Percentiles rank a stretch among this genome's conserved stretches.
Evolutionary conservation across 495 filamentous ascomycete genomes (phyloP).

Genomic region (Chaetomium cochliodes): DNA sequence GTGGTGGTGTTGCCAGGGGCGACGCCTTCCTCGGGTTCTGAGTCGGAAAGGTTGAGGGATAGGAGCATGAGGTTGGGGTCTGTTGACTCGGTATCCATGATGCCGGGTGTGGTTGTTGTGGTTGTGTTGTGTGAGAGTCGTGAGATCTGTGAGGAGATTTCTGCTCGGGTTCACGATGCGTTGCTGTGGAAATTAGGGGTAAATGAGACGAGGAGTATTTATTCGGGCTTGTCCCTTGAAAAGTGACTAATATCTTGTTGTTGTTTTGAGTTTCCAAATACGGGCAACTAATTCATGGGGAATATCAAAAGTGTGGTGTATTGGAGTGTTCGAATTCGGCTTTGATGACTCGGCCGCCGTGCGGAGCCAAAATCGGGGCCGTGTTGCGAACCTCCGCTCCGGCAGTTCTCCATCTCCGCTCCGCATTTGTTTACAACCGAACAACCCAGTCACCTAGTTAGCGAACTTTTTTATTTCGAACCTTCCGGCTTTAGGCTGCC

Average conservation of each 20-base stretch:
- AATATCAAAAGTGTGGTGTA: too few species aligned
- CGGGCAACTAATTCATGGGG: background rate
- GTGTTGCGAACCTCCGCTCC: constrained; percentile 1
- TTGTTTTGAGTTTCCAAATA: background rate
- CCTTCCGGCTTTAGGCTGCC: too few species aligned
- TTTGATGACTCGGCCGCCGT: background rate
- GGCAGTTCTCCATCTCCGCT: constrained; percentile 7
- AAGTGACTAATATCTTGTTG: too few species aligned
- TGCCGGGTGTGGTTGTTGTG: constrained; percentile 2
- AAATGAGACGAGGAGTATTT: background rate
- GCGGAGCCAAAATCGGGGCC: constrained; percentile 13
- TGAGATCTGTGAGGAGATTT: background rate
- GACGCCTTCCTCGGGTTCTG: constrained; percentile 32
- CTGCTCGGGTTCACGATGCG: background rate
- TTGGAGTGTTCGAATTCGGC: too few species aligned
- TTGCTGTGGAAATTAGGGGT: background rate
- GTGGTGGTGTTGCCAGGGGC: constrained; percentile 12
- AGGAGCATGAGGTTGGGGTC: constrained; percentile 43
- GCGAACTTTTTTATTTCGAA: background rate
- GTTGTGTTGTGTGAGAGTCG: too few species aligned
- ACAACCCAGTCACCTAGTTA: background rate
- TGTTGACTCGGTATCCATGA: constrained; percentile 24
- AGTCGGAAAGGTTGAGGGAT: constrained; percentile 43
- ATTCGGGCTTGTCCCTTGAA: background rate
- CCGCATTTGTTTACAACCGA: background rate